These are phyloP conservation scores for Neostapfia colusana DNA, from an alignment of 176 grass and related monocot genomes.

Conservation along the genomic window DNA sequence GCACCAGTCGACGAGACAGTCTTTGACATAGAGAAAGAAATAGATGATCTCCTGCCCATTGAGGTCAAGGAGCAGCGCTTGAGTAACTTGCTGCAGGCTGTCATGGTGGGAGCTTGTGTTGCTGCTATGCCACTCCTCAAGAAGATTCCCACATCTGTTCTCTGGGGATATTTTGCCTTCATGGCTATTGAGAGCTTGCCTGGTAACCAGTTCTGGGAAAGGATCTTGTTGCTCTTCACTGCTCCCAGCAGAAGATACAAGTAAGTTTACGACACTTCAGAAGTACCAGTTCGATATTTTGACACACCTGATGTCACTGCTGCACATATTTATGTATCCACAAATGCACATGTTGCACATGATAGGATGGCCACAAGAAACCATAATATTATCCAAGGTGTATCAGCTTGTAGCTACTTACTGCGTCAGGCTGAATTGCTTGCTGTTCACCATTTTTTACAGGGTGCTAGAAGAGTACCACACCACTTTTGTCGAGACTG, in stretches of 20 bases:
- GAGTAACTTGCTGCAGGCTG: constrained; percentile 82
- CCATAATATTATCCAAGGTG: not conserved
- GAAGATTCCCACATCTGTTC: constrained; percentile 89
- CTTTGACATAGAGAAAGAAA: constrained; percentile 95
- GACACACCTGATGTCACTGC: not conserved
- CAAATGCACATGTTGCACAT: not conserved
- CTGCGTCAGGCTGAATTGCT: not conserved
- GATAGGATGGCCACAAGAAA: not conserved
- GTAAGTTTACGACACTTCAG: constrained; percentile 45
- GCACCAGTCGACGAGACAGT: constrained; percentile 81
- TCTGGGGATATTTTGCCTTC: constrained; percentile 99
- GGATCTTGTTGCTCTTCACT: constrained; percentile 92
- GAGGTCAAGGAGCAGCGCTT: constrained; percentile 95
- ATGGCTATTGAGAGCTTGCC: constrained; percentile 99
- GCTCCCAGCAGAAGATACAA: constrained; percentile 96
- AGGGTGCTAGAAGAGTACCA: constrained; percentile 96
- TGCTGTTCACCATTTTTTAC: constrained; percentile 35
- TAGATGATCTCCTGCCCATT: constrained; percentile 88
- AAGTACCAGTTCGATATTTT: not conserved
- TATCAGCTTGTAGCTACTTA: not conserved
- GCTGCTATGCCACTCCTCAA: constrained; percentile 94
- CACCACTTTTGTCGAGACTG: constrained; percentile 90
- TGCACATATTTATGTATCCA: constrained; percentile 4
- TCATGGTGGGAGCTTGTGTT: constrained; percentile 73
- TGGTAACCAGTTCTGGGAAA: constrained; percentile 98